Evolutionary conservation across 345 rosid species (phyloP).

Genomic region (Gossypium sturtianum): DNA sequence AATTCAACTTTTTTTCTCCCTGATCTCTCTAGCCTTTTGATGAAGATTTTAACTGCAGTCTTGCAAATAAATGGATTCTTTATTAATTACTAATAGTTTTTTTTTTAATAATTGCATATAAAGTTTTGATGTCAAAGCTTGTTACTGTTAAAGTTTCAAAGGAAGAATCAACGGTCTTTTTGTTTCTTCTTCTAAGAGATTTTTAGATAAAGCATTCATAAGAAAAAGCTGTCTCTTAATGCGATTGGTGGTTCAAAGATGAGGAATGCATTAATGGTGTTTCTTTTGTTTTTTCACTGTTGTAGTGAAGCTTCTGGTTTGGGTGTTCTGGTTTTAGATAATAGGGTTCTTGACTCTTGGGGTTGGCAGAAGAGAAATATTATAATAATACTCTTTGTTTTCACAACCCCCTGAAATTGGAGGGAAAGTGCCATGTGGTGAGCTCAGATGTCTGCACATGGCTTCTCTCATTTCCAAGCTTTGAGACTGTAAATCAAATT

Average conservation of each 20-base stretch:
- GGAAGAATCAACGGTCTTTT: not conserved
- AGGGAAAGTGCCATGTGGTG: conserved; percentile 45
- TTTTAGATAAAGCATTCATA: conserved; percentile 1
- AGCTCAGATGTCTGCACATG: conserved; percentile 56
- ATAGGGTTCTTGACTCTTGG: conserved; percentile 16
- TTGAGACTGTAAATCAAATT: conserved; percentile 26
- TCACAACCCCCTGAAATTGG: conserved; percentile 14
- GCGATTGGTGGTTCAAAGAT: not conserved
- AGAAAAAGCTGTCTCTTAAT: not conserved
- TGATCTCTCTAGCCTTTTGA: conserved; percentile 4
- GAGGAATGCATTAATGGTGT: not conserved
- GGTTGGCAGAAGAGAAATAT: conserved; percentile 7
- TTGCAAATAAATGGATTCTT: not conserved
- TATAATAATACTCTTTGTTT: conserved; percentile 6
- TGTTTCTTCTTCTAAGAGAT: not conserved
- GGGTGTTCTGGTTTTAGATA: conserved; percentile 3
- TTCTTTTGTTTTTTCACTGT: not conserved
- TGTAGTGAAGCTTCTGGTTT: conserved; percentile 4
- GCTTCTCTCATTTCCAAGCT: conserved; percentile 47
- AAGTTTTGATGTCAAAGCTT: conserved; percentile 17
- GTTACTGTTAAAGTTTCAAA: not conserved
- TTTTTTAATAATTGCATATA: not conserved
- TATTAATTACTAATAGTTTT: not conserved
- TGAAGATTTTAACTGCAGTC: not conserved
- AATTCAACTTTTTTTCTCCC: not conserved